Conservation (phyloP, 148 eudicot species). For the Chenopodium quinoa region DNA sequence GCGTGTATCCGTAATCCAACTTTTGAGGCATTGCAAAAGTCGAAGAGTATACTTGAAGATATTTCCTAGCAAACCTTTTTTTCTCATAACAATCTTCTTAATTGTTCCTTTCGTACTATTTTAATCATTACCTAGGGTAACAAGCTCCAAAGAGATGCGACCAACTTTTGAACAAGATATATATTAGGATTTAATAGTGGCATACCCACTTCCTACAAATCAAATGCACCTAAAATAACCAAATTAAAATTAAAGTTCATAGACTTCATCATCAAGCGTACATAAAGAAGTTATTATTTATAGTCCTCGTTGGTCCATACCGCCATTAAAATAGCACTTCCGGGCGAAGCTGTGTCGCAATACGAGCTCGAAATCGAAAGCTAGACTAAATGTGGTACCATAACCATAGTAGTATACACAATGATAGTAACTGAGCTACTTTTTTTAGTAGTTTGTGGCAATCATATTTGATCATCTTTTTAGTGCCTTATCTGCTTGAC, state of each 20-base stretch:
- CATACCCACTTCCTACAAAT: constrained; percentile 25
- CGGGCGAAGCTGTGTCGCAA: not conserved
- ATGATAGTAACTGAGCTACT: constrained; percentile 10
- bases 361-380: not conserved
- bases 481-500: constrained; percentile 24
- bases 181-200: constrained; percentile 4
- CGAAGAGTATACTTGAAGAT: constrained; percentile 21
- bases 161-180: constrained; percentile 8
- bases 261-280: not conserved
- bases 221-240: not conserved
- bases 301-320: constrained; percentile 7
- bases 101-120: not conserved
- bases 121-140: not conserved
- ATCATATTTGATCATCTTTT: not conserved
- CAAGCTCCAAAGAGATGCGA: not conserved
- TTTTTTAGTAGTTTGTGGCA: constrained; percentile 19
- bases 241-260: not conserved
- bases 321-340: constrained; percentile 4
- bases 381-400: not conserved
- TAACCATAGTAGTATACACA: not conserved
- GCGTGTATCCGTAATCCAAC: constrained; percentile 12
- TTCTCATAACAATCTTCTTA: not conserved
- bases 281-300: not conserved
- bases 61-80: not conserved
- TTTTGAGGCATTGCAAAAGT: constrained; percentile 11